These are phyloP conservation scores for Crassisporium funariophilum DNA, from an alignment of 768 basidiomycete species.

Conservation along the genomic window DNA sequence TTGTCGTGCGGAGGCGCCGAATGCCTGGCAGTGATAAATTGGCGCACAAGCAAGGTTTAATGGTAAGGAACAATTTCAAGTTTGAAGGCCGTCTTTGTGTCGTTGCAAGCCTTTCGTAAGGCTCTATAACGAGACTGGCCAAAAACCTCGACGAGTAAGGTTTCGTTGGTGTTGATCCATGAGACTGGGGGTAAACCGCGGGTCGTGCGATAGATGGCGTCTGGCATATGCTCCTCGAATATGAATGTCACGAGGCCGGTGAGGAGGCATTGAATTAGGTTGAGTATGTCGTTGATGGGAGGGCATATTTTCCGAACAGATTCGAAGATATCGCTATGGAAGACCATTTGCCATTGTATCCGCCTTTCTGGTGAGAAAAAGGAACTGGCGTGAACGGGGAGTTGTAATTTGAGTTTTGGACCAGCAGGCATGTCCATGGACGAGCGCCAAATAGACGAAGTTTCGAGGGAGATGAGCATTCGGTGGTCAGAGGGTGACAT, in stretches of 20 bases:
- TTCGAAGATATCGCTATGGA: slow-evolving; percentile 77
- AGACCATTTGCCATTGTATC: slow-evolving; percentile 90
- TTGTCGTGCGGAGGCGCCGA: slow-evolving; percentile 2
- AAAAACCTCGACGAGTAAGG: slow-evolving; percentile 69
- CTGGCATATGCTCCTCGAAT: slow-evolving; percentile 73
- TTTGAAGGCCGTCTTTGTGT: slow-evolving; percentile 72
- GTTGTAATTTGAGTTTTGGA: slow-evolving; percentile 69
- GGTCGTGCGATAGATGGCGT: slow-evolving; percentile 72
- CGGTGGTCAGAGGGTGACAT: slow-evolving; percentile 59
- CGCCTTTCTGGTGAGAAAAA: slow-evolving; percentile 86
- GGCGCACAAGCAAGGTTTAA: slow-evolving; percentile 20
- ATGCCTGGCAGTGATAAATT: slow-evolving; percentile 4
- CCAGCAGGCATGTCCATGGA: slow-evolving; percentile 75
- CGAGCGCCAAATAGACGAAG: slow-evolving; percentile 77
- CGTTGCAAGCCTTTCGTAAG: slow-evolving; percentile 71
- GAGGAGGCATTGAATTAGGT: slow-evolving; percentile 70
- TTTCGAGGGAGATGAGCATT: slow-evolving; percentile 80
- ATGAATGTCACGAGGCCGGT: slow-evolving; percentile 72
- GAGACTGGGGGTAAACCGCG: slow-evolving; percentile 77
- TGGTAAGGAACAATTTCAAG: slow-evolving; percentile 56
- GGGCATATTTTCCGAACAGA: slow-evolving; percentile 67
- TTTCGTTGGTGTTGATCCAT: slow-evolving; percentile 75
- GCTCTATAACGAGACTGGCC: slow-evolving; percentile 72
- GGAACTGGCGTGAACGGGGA: slow-evolving; percentile 78
- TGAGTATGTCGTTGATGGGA: slow-evolving; percentile 70